A percentile compares a stretch with the other conserved stretches of the same genome.
These are phyloP conservation scores for Neoarthrinium moseri DNA, from an alignment of 2,329 filamentous ascomycete species.

Conservation along the genomic window DNA sequence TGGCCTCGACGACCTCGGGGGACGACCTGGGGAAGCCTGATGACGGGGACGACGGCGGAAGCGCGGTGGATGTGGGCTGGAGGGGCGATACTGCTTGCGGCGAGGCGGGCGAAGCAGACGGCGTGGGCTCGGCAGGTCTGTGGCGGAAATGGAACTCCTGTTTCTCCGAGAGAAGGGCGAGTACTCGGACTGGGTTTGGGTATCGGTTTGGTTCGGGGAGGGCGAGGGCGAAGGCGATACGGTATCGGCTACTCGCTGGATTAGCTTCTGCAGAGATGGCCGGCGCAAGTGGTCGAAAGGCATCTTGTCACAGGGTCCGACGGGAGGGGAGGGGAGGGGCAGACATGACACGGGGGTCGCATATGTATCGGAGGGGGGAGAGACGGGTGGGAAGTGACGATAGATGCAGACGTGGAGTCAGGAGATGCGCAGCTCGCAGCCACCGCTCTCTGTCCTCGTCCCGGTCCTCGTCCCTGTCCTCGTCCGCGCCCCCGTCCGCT, in stretches of 20 bases:
- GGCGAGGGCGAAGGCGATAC: slow-evolving; percentile 5
- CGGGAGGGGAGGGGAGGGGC: background rate
- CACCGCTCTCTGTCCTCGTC: no score
- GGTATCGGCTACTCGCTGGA: slow-evolving; percentile 11
- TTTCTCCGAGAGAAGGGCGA: slow-evolving; percentile 5
- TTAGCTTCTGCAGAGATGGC: slow-evolving; percentile 12
- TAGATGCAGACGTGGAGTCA: background rate
- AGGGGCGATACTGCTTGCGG: background rate
- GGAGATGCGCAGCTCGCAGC: background rate
- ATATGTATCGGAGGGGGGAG: background rate
- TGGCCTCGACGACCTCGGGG: background rate
- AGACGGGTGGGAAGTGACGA: background rate
- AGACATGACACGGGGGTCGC: background rate
- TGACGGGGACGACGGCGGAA: background rate
- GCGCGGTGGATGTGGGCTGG: background rate
- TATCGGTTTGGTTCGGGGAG: background rate
- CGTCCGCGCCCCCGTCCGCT: no score
- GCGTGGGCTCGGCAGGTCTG: slow-evolving; percentile 2
- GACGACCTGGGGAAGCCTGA: background rate
- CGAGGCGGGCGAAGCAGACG: slow-evolving; percentile 1
- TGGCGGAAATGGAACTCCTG: background rate
- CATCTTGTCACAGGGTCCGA: slow-evolving; percentile 9
- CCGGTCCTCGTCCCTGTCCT: no score
- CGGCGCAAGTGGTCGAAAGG: slow-evolving; percentile 10
- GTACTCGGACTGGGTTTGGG: background rate